These are phyloP conservation scores for Cucurbita pepo DNA, from an alignment of 306 rosid genomes.

Conservation along the genomic window DNA sequence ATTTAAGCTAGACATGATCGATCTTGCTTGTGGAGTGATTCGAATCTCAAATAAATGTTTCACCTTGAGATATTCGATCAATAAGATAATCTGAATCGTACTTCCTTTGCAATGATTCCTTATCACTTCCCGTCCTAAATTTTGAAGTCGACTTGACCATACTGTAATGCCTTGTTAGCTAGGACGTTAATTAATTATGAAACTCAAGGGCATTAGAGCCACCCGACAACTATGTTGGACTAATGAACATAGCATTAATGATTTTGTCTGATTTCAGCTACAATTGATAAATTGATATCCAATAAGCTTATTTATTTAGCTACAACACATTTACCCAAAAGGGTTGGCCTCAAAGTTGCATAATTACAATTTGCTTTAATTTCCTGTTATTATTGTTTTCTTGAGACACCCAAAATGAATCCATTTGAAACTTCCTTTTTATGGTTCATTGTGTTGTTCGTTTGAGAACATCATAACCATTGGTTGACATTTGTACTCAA, in stretches of 20 bases:
- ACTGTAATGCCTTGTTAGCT: neutral
- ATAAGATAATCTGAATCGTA: too few species aligned
- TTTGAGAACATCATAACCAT: neutral
- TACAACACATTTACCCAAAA: slow-evolving; percentile 2
- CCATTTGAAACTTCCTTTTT: neutral
- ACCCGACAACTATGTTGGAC: neutral
- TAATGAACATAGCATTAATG: neutral
- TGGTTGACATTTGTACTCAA: slow-evolving; percentile 2
- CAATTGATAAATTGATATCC: neutral
- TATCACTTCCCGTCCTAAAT: neutral
- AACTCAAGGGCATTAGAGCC: neutral
- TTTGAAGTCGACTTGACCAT: neutral
- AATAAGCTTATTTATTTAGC: neutral
- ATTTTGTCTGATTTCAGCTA: slow-evolving; percentile 4
- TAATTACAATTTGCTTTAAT: neutral
- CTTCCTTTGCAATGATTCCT: too few species aligned
- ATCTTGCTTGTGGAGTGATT: too few species aligned
- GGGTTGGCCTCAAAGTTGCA: neutral
- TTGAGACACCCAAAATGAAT: neutral
- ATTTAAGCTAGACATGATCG: too few species aligned
- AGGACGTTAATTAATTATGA: neutral
- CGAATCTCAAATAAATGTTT: too few species aligned
- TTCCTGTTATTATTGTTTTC: neutral
- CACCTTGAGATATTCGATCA: too few species aligned
- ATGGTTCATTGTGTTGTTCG: neutral